These are phyloP conservation scores for Populus hybrid DNA, from an alignment of 441 rosid species.

Conservation along the genomic window DNA sequence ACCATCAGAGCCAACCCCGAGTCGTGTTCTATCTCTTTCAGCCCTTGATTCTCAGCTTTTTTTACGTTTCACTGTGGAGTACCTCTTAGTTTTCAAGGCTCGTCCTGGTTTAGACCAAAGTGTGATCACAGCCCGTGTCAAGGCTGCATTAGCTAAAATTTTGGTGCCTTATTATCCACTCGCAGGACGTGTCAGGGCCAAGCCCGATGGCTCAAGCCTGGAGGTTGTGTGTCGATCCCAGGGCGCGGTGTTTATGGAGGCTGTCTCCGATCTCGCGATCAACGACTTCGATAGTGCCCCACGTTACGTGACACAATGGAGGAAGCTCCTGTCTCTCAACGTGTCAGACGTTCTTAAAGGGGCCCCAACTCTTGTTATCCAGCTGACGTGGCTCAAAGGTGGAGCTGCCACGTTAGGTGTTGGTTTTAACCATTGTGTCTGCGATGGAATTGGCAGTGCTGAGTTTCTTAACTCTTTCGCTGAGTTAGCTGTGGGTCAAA, in stretches of 20 bases:
- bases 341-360: constrained; percentile 65
- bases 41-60: constrained; percentile 86
- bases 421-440: constrained; percentile 64
- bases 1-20: constrained; percentile 62
- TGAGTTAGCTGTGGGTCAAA: constrained; percentile 35
- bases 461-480: constrained; percentile 65
- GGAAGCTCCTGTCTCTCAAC: constrained; percentile 51
- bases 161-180: constrained; percentile 73
- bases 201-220: constrained; percentile 36
- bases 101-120: constrained; percentile 30
- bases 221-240: constrained; percentile 61
- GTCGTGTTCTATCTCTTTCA: constrained; percentile 54
- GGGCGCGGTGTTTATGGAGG: constrained; percentile 62
- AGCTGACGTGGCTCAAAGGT: constrained; percentile 82
- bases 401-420: constrained; percentile 68
- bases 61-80: constrained; percentile 76
- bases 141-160: constrained; percentile 49
- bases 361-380: constrained; percentile 62
- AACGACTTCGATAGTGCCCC: constrained; percentile 58
- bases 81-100: constrained; percentile 50
- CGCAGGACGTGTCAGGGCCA: constrained; percentile 65
- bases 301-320: constrained; percentile 55
- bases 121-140: constrained; percentile 36
- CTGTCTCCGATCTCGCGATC: constrained; percentile 35
- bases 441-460: constrained; percentile 72